phyloP scores from a whole-genome alignment of 2,329 filamentous ascomycete genomes.

The Arachnomyces sp. region DNA sequence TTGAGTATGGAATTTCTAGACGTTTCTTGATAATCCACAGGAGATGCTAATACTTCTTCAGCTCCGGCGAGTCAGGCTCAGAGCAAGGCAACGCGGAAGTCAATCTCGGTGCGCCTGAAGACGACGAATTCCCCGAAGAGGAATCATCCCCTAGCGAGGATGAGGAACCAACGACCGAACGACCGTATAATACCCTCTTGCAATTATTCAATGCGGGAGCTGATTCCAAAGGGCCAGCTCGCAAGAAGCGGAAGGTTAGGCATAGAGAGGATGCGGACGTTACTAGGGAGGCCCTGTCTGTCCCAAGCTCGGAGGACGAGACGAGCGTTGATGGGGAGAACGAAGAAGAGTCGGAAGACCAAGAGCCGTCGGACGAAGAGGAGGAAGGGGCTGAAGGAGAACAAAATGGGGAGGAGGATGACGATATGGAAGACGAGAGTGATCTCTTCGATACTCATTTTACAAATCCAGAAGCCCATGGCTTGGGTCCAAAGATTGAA shows the following conservation, averaged over 20 bases:
- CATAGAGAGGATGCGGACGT: constrained; percentile 21
- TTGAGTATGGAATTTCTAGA: constrained; percentile 23
- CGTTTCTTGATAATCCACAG: not conserved
- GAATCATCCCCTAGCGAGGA: constrained; percentile 35
- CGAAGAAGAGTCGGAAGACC: constrained; percentile 33
- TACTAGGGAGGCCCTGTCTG: constrained; percentile 11
- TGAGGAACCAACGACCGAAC: constrained; percentile 32
- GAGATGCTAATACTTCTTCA: constrained; percentile 7
- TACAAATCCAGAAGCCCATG: constrained; percentile 54
- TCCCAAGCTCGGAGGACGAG: constrained; percentile 13
- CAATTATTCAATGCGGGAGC: constrained; percentile 43
- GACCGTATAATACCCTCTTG: constrained; percentile 50
- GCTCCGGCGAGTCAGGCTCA: constrained; percentile 22
- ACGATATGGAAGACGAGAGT: constrained; percentile 11
- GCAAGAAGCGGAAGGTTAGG: constrained; percentile 47
- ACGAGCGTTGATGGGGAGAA: constrained; percentile 23
- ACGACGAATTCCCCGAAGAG: constrained; percentile 29
- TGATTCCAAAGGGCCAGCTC: constrained; percentile 36
- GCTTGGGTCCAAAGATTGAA: constrained; percentile 46
- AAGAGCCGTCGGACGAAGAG: constrained; percentile 39
- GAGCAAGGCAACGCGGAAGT: constrained; percentile 32
- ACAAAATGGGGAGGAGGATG: constrained; percentile 34
- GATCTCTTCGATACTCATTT: constrained; percentile 79
- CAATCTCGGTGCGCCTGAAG: constrained; percentile 33
- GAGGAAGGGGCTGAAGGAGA: constrained; percentile 21